Percentiles rank a stretch among this genome's conserved stretches.
These are phyloP conservation scores for Komagataella kurtzmanii DNA, from an alignment of 805 yeast genomes.

Conservation along the genomic window DNA sequence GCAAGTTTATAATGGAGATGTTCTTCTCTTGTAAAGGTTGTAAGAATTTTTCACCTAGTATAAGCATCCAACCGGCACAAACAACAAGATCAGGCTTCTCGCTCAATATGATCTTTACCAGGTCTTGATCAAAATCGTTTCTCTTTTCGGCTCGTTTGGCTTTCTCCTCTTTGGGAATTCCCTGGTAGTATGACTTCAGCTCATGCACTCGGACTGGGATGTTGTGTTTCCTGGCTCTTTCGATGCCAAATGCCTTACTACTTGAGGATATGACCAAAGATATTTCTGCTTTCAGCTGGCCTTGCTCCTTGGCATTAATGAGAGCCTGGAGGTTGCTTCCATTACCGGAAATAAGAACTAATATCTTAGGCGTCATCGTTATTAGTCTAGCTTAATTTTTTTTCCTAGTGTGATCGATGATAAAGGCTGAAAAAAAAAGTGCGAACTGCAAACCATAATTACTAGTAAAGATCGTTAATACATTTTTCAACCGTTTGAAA, in stretches of 20 bases:
- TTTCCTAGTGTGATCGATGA: background rate
- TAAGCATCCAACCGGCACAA: slow-evolving; percentile 98
- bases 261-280: slow-evolving; percentile 77
- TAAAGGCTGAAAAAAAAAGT: background rate
- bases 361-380: slow-evolving; percentile 19
- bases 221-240: slow-evolving; percentile 54
- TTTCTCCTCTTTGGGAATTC: slow-evolving; percentile 56
- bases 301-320: slow-evolving; percentile 50
- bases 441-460: background rate
- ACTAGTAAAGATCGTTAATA: background rate
- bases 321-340: slow-evolving; percentile 95
- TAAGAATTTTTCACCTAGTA: slow-evolving; percentile 67
- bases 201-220: slow-evolving; percentile 68
- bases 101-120: slow-evolving; percentile 50
- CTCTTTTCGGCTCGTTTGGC: slow-evolving; percentile 48
- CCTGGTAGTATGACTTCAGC: slow-evolving; percentile 61
- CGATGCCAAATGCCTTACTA: slow-evolving; percentile 74
- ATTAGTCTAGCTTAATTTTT: background rate
- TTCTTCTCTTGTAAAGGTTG: slow-evolving; percentile 43
- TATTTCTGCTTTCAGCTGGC: slow-evolving; percentile 32
- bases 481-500: background rate
- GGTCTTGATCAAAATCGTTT: slow-evolving; percentile 59
- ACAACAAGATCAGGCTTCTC: slow-evolving; percentile 76
- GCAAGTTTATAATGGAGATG: slow-evolving; percentile 80
- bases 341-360: slow-evolving; percentile 85